phyloP scores from a whole-genome alignment of 2,329 filamentous ascomycete species.

The Cladosporium cucumerinum region DNA sequence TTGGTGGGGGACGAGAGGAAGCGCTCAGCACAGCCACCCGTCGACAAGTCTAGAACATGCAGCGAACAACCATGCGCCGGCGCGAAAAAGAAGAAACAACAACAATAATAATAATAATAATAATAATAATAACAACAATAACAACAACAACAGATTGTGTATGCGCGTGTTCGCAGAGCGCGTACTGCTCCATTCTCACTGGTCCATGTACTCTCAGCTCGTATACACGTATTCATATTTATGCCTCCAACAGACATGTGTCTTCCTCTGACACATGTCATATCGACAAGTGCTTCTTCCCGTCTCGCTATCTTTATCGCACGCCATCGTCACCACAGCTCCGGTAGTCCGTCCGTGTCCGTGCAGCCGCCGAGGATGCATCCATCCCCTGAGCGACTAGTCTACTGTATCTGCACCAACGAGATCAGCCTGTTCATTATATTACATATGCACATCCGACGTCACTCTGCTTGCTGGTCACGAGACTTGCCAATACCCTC shows the following conservation, averaged over 20 bases:
- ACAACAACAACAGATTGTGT: too few species aligned
- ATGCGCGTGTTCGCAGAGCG: background rate
- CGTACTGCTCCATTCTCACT: background rate
- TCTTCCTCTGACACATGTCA: background rate
- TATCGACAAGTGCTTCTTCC: background rate
- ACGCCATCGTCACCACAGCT: background rate
- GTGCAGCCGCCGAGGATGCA: background rate
- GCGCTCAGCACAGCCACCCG: background rate
- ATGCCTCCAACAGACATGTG: background rate
- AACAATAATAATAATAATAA: too few species aligned
- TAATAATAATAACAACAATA: too few species aligned
- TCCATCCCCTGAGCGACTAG: background rate
- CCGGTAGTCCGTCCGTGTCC: background rate
- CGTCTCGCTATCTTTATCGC: background rate
- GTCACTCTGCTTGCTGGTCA: slow-evolving; percentile 1
- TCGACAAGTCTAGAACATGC: background rate
- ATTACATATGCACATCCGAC: slow-evolving; percentile 5
- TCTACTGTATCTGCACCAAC: background rate
- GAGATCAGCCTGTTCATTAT: background rate
- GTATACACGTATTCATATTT: background rate
- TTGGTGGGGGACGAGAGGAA: background rate
- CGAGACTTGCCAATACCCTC: background rate
- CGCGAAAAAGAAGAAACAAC: background rate
- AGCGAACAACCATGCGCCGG: background rate
- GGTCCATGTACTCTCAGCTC: background rate